Percentiles rank a stretch among this genome's conserved stretches.
Conservation (phyloP, 345 rosid genomes). For the Hibiscus mutabilis region DNA sequence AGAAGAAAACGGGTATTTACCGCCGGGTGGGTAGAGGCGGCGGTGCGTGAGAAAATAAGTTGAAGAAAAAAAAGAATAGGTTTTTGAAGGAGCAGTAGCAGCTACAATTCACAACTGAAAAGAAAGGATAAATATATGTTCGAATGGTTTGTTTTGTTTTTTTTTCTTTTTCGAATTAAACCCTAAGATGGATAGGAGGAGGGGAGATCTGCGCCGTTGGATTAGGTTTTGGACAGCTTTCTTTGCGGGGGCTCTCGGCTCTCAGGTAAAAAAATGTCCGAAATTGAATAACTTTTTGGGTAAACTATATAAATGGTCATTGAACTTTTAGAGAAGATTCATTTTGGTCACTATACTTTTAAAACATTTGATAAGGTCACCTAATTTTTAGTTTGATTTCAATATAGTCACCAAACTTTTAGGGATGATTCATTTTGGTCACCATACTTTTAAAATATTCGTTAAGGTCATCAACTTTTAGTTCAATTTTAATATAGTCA, state of each 20-base stretch:
- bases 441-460: too few species aligned
- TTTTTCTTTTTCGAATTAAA: conserved; percentile 4
- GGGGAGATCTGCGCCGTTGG: conserved; percentile 26
- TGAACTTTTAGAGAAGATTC: too few species aligned
- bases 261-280: background rate
- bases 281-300: too few species aligned
- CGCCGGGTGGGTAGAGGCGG: conserved; percentile 42
- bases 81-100: conserved; percentile 3
- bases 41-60: conserved; percentile 38
- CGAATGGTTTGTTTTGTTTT: background rate
- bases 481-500: too few species aligned
- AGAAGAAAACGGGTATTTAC: conserved; percentile 27
- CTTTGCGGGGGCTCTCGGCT: conserved; percentile 10
- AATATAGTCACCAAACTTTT: too few species aligned
- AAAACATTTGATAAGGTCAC: too few species aligned
- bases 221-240: background rate
- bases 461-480: too few species aligned
- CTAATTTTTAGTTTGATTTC: too few species aligned
- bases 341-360: too few species aligned
- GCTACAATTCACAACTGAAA: conserved; percentile 7
- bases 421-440: too few species aligned
- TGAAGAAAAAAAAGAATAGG: background rate
- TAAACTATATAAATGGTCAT: too few species aligned
- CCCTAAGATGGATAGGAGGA: conserved; percentile 20
- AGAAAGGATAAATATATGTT: background rate